Evolutionary conservation across 495 filamentous ascomycete species (phyloP), one percentile per base, ranked within the genome.

Genomic region (Penicillium atrosanguineum): DNA sequence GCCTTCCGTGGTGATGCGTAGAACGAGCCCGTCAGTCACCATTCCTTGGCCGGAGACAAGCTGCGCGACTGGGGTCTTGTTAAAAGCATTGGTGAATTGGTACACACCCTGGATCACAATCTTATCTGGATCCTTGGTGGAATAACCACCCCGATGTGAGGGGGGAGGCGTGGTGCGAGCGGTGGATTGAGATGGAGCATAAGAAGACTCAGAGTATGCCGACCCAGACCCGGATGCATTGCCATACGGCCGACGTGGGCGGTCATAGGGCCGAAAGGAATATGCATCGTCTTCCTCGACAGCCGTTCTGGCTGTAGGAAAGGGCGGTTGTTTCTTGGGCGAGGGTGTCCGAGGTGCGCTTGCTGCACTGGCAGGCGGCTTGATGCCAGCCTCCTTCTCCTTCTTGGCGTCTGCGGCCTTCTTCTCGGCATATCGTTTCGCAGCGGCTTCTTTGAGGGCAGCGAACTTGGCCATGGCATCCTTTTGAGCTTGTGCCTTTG

Each of bases 21-120:
- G 81, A 40, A 96, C 83, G 26, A 97, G 76, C 0, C 91, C 92
- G 67, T 96, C 91, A 3, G 90, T 92, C 11, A 96, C 87, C 46
- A 83, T 78, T 14, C 83, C 87, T 42, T 85, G 74, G 8, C 87
- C 86, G 4, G 89, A 85, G 42, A 93, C 80, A 16, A 97, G 81
- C 64, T 95, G 86, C 1, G 90, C 87, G 16, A 88, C 79, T 0
- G 94, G 93, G 7, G 85, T 90, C 45, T 85, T 87, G 37, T 85
- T 84, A 64, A 89, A 92, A 41, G 86, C 78, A 64, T 92, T 91
- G 65, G 88, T 90, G 77, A 94, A 97, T 16, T 81, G 77, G 62
- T 93, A 97, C 6, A 98, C 94, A 14, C 89, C 93, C 62, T 85
- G 87, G 65, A 98, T 88, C 41, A 95, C 84, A 57, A 97, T 94